Evolutionary conservation across 805 yeast genomes (phyloP).

Genomic region (Metschnikowia arizonensis): DNA sequence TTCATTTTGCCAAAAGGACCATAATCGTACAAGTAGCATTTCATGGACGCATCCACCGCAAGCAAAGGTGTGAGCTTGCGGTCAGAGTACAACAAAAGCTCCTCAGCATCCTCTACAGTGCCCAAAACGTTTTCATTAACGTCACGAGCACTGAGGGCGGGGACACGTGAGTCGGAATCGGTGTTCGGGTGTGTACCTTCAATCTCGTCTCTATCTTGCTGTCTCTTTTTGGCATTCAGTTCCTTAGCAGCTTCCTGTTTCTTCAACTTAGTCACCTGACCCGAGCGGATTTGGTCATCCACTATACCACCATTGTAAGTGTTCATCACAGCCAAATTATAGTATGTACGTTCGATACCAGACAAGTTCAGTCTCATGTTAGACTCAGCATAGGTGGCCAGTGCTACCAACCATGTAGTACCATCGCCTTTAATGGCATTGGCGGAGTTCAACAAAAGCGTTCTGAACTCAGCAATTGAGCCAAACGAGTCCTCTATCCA

Average conservation of each 20-base stretch:
- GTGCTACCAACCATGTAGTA: conserved; percentile 81
- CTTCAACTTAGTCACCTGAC: conserved; percentile 44
- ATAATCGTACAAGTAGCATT: conserved; percentile 66
- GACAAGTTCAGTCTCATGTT: conserved; percentile 24
- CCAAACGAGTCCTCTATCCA: conserved; percentile 68
- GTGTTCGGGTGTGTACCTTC: conserved; percentile 10
- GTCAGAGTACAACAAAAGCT: conserved; percentile 30
- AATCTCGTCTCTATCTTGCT: conserved; percentile 21
- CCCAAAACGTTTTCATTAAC: conserved; percentile 29
- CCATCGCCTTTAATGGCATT: conserved; percentile 82
- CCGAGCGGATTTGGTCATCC: conserved; percentile 53
- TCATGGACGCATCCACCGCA: conserved; percentile 69
- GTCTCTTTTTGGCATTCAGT: conserved; percentile 25
- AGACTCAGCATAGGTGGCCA: conserved; percentile 32
- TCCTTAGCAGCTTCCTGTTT: conserved; percentile 31
- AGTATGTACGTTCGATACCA: conserved; percentile 22
- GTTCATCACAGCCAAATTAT: conserved; percentile 62
- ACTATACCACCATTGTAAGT: conserved; percentile 92
- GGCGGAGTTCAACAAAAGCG: conserved; percentile 66
- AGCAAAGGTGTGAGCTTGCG: conserved; percentile 54
- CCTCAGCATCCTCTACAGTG: conserved; percentile 41
- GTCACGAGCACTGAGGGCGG: conserved; percentile 1
- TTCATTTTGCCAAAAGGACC: conserved; percentile 58
- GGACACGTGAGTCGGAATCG: conserved; percentile 7
- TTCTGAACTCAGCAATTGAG: conserved; percentile 68